phyloP scores from a whole-genome alignment of 495 filamentous ascomycete genomes.

The Penicillium arizonense region DNA sequence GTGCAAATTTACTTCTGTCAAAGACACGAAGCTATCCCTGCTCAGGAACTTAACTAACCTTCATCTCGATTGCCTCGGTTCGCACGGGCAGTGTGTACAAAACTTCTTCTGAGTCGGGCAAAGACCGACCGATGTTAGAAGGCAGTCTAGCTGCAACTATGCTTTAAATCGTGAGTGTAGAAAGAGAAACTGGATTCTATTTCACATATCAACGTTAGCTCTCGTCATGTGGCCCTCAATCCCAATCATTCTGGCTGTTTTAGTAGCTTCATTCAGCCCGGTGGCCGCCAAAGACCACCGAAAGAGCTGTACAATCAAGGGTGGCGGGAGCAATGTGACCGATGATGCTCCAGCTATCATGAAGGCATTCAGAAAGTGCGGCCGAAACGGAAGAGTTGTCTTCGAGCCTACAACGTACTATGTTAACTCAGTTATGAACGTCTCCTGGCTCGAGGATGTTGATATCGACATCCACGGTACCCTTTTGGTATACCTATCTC shows the following conservation, averaged over 20 bases:
- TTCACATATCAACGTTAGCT: neutral
- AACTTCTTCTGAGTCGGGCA: no score
- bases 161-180: no score
- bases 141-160: no score
- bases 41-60: no score
- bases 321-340: conserved; percentile 3
- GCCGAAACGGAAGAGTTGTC: conserved; percentile 32
- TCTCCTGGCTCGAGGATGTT: conserved; percentile 37
- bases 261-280: neutral
- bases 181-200: no score
- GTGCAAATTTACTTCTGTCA: no score
- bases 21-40: no score
- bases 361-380: conserved; percentile 39
- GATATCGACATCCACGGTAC: conserved; percentile 42
- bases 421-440: conserved; percentile 43
- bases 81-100: no score
- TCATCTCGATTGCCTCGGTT: no score
- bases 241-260: neutral
- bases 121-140: no score
- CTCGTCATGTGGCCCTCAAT: neutral
- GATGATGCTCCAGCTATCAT: conserved; percentile 42
- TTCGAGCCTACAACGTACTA: conserved; percentile 39
- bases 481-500: conserved; percentile 10
- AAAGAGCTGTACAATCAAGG: neutral
- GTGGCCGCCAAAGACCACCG: neutral